Base-by-base conservation (phyloP, 2,329 filamentous ascomycete species). In the Thelonectria blattea region DNA sequence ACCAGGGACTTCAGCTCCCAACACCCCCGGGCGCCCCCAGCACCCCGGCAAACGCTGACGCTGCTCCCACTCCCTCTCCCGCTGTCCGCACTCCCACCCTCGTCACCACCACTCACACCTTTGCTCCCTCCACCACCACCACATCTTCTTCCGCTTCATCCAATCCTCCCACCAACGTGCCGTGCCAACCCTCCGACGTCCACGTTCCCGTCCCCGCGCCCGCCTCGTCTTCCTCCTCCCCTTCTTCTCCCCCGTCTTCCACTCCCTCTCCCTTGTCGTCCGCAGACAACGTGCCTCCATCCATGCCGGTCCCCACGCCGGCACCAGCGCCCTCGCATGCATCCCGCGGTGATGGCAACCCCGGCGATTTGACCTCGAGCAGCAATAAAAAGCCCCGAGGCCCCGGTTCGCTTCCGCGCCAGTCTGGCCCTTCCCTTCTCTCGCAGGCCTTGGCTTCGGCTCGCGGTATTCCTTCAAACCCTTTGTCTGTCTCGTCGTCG, bases 401-500 rank as follows among this genome's bases (percentile, higher is more conserved):
- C 66, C 62, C 65, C 56, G 59, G 69, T 63, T 70, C 74, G 65
- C 71, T 74, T 65, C 75, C 78, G 65, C 77, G 78, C 71, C 77
- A 80, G 68, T 76, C 75, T 71, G 83, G 83, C 64, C 81, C 83
- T 67, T 86, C 84, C 60, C 73, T 86, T 68, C 78, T 86, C 74
- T 81, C 82, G 61, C 82, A 86, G 75, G 83, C 84, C 71, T 77
- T 86, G 73, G 83, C 83, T 72, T 84, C 83, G 75, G 84, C 83
- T 71, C 82, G 84, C 70, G 83, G 83, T 70, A 84, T 85, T 41
- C 68, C 65, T 24, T 52, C 67, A 30, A 52, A 45, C 58, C 58
- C 50, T 45, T 18, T 43, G 32, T 12, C 27, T 15, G 15, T 24
- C 27, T 48, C 59, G 34, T 52, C 59, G 34, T 52, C 59, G 30